A percentile compares a stretch with the other conserved stretches of the same genome.
Evolutionary conservation across 495 filamentous ascomycete species (phyloP).

Genomic region (Neurospora sp.): DNA sequence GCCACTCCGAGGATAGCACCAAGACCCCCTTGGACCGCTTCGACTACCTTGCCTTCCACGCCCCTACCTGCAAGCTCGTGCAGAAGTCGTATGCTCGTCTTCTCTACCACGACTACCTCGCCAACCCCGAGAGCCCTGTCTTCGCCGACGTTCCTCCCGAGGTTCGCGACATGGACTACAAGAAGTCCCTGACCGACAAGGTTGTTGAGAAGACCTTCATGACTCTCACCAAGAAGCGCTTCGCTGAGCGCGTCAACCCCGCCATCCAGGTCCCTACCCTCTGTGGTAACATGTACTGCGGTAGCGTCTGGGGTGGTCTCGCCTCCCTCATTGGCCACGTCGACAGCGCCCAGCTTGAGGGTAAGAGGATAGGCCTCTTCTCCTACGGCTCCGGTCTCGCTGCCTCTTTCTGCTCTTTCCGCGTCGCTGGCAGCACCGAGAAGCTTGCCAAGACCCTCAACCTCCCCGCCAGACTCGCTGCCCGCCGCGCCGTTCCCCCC

Average conservation of each 20-base stretch:
- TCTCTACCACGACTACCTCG: constrained; percentile 92
- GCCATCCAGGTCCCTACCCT: constrained; percentile 78
- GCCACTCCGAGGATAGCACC: constrained; percentile 36
- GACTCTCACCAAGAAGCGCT: constrained; percentile 90
- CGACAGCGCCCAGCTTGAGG: constrained; percentile 54
- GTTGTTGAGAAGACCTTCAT: constrained; percentile 93
- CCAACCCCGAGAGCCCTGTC: constrained; percentile 60
- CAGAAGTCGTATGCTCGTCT: constrained; percentile 90
- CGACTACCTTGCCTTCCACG: constrained; percentile 92
- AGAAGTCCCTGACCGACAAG: constrained; percentile 81
- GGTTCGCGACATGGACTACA: constrained; percentile 74
- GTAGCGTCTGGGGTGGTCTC: constrained; percentile 83
- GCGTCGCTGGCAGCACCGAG: constrained; percentile 67
- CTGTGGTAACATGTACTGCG: constrained; percentile 99
- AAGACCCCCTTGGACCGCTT: constrained; percentile 82
- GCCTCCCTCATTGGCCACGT: constrained; percentile 67
- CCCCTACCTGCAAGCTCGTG: constrained; percentile 96
- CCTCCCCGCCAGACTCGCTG: constrained; percentile 64
- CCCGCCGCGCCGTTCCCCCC: constrained; percentile 57
- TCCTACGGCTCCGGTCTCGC: constrained; percentile 92
- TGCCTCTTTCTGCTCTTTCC: constrained; percentile 79
- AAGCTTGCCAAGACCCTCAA: constrained; percentile 69
- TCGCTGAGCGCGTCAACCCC: constrained; percentile 78
- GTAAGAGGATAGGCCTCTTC: constrained; percentile 87
- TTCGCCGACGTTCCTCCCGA: constrained; percentile 85